Evolutionary conservation across 2,329 filamentous ascomycete species (phyloP), one percentile per base, ranked within the genome.

Genomic region (Akanthomyces muscarius): DNA sequence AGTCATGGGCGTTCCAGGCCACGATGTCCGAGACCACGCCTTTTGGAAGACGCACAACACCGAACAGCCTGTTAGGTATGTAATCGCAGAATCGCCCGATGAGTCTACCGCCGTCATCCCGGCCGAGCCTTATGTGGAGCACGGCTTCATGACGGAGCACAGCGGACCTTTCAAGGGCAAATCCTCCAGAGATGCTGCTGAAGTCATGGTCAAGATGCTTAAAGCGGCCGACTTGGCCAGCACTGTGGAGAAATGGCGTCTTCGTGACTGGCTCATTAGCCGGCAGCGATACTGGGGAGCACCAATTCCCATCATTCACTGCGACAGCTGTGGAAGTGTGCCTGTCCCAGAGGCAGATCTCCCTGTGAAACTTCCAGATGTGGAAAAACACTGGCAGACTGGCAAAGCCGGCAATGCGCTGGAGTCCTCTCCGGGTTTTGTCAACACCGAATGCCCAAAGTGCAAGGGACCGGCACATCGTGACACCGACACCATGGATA

Each of bases 401-500:
- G 87, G 86, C 1, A 88, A 87, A 69, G 82, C 82, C 16, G 92
- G 92, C 0, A 96, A 94, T 69, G 90, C 91, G 0, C 80, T 96
- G 21, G 89, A 90, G 67, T 82, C 84, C 23, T 86, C 87, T 1
- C 77, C 86, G 14, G 85, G 89, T 8, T 97, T 91, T 87, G 81
- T 91, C 52, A 86, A 92, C 68, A 90, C 87, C 0, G 74, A 80
- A 3, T 97, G 92, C 71, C 92, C 92, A 5, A 84, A 84, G 68
- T 97, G 92, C 69, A 78, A 83, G 18, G 81, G 83, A 1, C 76
- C 85, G 28, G 92, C 91, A 7, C 89, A 86, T 72, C 84, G 92
- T 66, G 92, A 97, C 67, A 96, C 92, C 0, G 92, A 97, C 73
- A 97, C 92, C 3, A 96, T 97, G 92, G 92, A 97, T 74, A 97